Base-by-base conservation (phyloP, 768 basidiomycete genomes). In the Naganishia onofrii region DNA sequence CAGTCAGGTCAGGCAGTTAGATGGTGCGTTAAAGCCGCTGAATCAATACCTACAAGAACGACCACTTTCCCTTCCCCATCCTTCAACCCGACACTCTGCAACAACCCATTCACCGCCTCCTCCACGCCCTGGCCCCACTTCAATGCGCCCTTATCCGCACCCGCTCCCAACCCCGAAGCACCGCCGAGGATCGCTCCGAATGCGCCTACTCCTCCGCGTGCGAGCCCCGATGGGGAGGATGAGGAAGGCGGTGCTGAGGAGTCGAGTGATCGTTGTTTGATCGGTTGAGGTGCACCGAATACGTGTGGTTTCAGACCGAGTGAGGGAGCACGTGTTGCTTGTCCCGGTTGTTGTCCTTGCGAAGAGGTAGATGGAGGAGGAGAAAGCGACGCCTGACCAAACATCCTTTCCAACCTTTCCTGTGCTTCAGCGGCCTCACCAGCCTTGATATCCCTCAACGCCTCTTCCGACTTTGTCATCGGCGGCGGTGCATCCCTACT, bases 401-500 rank as follows among this genome's bases (percentile, higher is more conserved):
- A 70, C 29, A 70, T 58, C 15, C 48, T 17, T 34, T 66, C 70
- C 23, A 67, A 15, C 34, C 77, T 7, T 72, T 75, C 51, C 74
- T 76, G 60, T 2, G 79, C 78, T 66, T 84, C 84, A 67, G 84
- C 82, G n/a, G 86, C 84, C 78, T 95, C 94, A 3, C 91, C 90
- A 0, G 87, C 86, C 57, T 85, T 86, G 70, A 95, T 85, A 67
- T 89, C 88, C 0, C 85, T 89, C 71, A 95, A 84, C 78, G 94
- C 93, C 70, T 88, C 85, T 80, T 97, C 94, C 36, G 89, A 85
- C 0, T 86, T 85, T 46, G 89, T 92, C 74, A 96, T 84, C 0
- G 93, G 95, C 71, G 90, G 85, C 1, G 92, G 90, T 0, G 92
- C 90, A 36, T 86, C 83, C 58, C 86, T 79, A 76, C 92, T 90